Evolutionary conservation across 768 basidiomycete species (phyloP).

Genomic region (Gelatoporia subvermispora): DNA sequence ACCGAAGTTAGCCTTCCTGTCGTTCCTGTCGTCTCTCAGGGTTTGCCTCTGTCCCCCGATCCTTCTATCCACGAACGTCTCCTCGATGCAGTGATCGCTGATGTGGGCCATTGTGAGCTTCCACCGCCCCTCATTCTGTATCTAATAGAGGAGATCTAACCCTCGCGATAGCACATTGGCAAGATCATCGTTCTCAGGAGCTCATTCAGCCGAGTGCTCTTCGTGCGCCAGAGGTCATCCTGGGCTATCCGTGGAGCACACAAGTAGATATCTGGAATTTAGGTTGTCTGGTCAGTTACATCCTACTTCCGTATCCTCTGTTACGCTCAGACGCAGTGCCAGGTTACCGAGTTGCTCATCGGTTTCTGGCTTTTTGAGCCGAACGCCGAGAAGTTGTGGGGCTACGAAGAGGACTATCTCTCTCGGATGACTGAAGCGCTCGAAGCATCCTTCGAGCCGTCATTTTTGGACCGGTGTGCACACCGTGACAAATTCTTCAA

Average conservation of each 20-base stretch:
- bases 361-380: constrained; percentile 4
- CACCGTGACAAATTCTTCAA: not conserved
- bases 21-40: constrained; percentile 1
- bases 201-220: constrained; percentile 3
- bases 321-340: no score
- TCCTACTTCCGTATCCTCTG: not conserved
- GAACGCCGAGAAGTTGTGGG: not conserved
- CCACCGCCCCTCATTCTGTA: not conserved
- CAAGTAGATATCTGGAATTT: not conserved
- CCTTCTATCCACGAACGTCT: not conserved
- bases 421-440: constrained; percentile 3
- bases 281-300: constrained; percentile 1
- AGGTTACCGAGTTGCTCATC: not conserved
- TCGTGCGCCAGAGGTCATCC: constrained; percentile 1
- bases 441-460: not conserved
- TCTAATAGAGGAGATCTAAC: not conserved
- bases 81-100: constrained; percentile 1
- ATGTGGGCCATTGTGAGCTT: constrained; percentile 2
- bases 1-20: not conserved
- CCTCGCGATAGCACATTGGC: not conserved
- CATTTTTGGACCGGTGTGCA: not conserved
- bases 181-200: constrained; percentile 1
- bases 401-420: constrained; percentile 1
- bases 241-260: not conserved
- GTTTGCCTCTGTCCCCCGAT: not conserved